Evolutionary conservation across 2,329 filamentous ascomycete species (phyloP), one percentile per base, ranked within the genome.

Genomic region (Huntiella omanensis): DNA sequence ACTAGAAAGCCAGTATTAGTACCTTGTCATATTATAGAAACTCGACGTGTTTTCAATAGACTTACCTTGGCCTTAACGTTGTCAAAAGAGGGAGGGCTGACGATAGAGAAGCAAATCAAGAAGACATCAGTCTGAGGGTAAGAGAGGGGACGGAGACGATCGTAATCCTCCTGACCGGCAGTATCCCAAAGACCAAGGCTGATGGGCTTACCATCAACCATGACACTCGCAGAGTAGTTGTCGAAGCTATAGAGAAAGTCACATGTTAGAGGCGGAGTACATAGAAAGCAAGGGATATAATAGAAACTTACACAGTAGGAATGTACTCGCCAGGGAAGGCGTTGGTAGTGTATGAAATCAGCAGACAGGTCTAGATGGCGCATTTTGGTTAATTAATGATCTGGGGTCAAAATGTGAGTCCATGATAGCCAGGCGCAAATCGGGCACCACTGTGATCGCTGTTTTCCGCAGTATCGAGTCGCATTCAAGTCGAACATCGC

Each of bases 241-340:
- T 96, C 88, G 66, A 96, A 96, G 53, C 86, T 94, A 55, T 17
- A 50, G 38, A 42, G 40, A 13, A 38, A 47, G 53, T 16, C 19
- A 13, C 12, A 16, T 35, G 32, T n/a, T 19, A 34, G 33, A 40
- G 32, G 13, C 32, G 38, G 37, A 13, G 32, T 5, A 7, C 16
- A 2, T 17, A n/a, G 7, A 36, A 5, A 46, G 5, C 5, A 13
- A 19, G 32, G 12, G 33, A 33, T 11, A 37, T 19, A 34, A 33
- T 15, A 36, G 28, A 19, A 33, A 71, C 80, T 64, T 68, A 91
- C 83, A 98, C 91, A 57, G 91, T 98, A 55, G 91, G 91, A 57
- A 98, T 96, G 66, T 98, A 98, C 72, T 98, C 91, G 64, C 91
- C 91, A n/a, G 91, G 91, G 64, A 98, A 98, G 54, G 91, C 91